Evolutionary conservation across 1,284 basidiomycete species (phyloP), one percentile per base, ranked within the genome.

Genomic region (Lignosus rhinocerotis): DNA sequence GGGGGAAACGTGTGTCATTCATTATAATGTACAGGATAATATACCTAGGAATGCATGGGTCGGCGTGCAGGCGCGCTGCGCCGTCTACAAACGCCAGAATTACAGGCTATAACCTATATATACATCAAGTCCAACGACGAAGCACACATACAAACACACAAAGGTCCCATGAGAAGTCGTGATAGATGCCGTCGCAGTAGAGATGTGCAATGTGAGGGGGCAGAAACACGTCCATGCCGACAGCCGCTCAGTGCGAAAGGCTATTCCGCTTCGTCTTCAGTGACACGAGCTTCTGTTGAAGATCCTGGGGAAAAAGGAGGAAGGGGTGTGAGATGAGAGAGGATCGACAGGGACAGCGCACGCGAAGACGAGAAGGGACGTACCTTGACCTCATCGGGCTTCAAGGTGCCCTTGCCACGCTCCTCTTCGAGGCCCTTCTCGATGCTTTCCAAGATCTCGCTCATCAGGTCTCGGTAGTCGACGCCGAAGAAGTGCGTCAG

Each of bases 401-500:
- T 76, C 64, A 92, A 70, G 0, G 80, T 84, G 21, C 90, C 90
- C 49, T 77, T 76, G 43, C 76, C 80, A 51, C 79, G 72, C 69
- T 91, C 90, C 64, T 87, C 82, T 66, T 88, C 83, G 45, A 92
- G 76, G 47, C 88, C 88, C 60, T 77, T 81, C 72, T 92, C 90
- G 66, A 93, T 86, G 60, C 86, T 90, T 61, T 90, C 88, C 62
- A 93, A 72, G 21, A 93, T 83, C 67, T 92, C 87, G 46, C 78
- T 79, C 60, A 93, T 85, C 56, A 92, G 74, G 53, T 88, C 87
- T 31, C 84, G 81, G 68, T 93, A 92, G 70, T 90, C 81, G 46
- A 92, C 91, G 16, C 90, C 90, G 70, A 93, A 93, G 78, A 93
- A 92, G 72, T 87, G 81, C 30, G 87, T 86, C 58, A 92, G 77